A percentile compares a stretch with the other conserved stretches of the same genome.
Evolutionary conservation across 1,139 yeast genomes (phyloP).

Genomic region (Candida smagusa): DNA sequence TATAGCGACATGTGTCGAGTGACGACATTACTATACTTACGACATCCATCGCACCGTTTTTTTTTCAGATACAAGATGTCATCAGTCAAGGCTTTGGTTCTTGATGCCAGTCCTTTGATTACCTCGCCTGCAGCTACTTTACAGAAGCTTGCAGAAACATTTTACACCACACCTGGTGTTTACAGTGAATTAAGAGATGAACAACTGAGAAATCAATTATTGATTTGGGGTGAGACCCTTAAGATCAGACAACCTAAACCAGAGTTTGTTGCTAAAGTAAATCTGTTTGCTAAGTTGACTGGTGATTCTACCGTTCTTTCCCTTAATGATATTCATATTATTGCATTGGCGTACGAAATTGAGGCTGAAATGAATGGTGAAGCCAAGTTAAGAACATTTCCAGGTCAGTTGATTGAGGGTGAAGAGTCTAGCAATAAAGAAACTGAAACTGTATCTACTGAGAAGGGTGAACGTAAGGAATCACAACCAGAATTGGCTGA

Average conservation of each 20-base stretch:
- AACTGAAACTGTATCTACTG: constrained; percentile 6
- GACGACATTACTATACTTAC: neutral
- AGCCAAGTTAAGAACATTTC: constrained; percentile 64
- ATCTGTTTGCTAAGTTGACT: constrained; percentile 76
- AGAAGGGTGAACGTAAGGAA: constrained; percentile 4
- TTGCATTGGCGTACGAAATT: constrained; percentile 87
- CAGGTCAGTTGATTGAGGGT: constrained; percentile 49
- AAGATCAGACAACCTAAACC: constrained; percentile 73
- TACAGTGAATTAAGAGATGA: constrained; percentile 84
- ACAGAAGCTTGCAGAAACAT: constrained; percentile 62
- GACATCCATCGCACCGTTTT: neutral
- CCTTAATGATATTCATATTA: constrained; percentile 84
- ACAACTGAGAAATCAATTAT: constrained; percentile 70
- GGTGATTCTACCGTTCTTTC: constrained; percentile 91
- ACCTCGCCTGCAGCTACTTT: constrained; percentile 79
- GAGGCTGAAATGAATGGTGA: constrained; percentile 70
- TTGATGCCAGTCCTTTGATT: constrained; percentile 94
- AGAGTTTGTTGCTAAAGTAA: constrained; percentile 60
- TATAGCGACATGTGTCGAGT: too few relatives aligned
- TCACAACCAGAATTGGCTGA: constrained; percentile 11
- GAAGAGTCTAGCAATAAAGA: constrained; percentile 6
- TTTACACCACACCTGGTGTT: constrained; percentile 92
- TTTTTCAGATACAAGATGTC: neutral
- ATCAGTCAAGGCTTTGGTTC: constrained; percentile 54
- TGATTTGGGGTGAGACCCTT: constrained; percentile 69